These are phyloP conservation scores for Periconia sp. DNA, from an alignment of 2,329 filamentous ascomycete genomes.

Conservation along the genomic window DNA sequence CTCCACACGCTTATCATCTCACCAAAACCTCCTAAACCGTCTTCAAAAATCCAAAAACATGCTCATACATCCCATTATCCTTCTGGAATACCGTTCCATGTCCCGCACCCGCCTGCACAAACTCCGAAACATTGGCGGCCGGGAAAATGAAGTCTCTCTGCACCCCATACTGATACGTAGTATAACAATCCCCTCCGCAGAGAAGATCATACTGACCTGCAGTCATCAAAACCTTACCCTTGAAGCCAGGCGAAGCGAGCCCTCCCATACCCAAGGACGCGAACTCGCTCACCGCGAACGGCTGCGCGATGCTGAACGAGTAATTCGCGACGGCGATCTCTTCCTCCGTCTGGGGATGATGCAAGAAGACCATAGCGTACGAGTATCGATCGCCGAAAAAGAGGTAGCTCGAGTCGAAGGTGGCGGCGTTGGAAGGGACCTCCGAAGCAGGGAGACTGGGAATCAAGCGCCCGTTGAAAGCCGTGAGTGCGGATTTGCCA, in stretches of 20 bases:
- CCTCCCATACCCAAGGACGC: background rate
- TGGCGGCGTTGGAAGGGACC: background rate
- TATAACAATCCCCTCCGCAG: slow-evolving; percentile 1
- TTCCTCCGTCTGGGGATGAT: background rate
- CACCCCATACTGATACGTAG: background rate
- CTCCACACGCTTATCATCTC: background rate
- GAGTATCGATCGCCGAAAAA: slow-evolving; percentile 1
- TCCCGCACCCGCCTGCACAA: background rate
- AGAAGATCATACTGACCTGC: background rate
- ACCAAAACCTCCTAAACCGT: background rate
- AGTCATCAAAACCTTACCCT: background rate
- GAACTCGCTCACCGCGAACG: background rate
- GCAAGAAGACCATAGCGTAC: background rate
- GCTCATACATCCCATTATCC: background rate
- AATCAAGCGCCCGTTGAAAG: background rate
- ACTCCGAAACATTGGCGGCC: background rate
- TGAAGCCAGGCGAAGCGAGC: background rate
- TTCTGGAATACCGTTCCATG: background rate
- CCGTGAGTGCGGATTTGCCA: background rate
- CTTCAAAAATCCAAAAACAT: background rate
- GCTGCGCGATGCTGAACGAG: slow-evolving; percentile 3
- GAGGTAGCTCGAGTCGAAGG: background rate
- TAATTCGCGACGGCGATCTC: background rate
- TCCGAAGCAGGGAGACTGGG: background rate
- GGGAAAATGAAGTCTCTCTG: background rate